These are phyloP conservation scores for Whalleya microplaca DNA, from an alignment of 2,329 filamentous ascomycete species.

Conservation along the genomic window DNA sequence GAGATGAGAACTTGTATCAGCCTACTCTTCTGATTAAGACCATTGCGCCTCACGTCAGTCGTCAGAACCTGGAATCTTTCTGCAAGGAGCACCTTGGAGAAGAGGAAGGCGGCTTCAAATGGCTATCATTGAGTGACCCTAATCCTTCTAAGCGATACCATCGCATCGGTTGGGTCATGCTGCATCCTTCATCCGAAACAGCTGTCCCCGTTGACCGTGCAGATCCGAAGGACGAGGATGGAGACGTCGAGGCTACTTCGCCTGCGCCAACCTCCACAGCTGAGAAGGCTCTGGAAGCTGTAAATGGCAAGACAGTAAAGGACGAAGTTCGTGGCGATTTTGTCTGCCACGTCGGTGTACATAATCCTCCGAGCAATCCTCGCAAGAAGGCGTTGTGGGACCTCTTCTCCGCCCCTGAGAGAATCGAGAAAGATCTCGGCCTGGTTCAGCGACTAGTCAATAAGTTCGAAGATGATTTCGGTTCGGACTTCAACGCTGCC, in stretches of 20 bases:
- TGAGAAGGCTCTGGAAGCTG: slow-evolving; percentile 87
- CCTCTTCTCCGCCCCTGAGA: slow-evolving; percentile 90
- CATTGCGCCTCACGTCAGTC: slow-evolving; percentile 92
- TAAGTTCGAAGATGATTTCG: slow-evolving; percentile 85
- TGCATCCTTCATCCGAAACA: slow-evolving; percentile 77
- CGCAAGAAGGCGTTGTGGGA: slow-evolving; percentile 97
- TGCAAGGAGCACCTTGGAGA: slow-evolving; percentile 94
- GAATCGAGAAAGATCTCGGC: slow-evolving; percentile 86
- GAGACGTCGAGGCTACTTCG: slow-evolving; percentile 58
- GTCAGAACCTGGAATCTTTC: slow-evolving; percentile 89
- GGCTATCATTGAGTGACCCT: slow-evolving; percentile 92
- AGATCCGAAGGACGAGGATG: slow-evolving; percentile 73
- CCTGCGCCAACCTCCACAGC: slow-evolving; percentile 62
- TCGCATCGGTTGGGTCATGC: slow-evolving; percentile 97
- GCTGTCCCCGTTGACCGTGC: slow-evolving; percentile 67
- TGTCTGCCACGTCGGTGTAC: slow-evolving; percentile 94
- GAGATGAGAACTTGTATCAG: slow-evolving; percentile 85
- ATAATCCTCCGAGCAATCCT: slow-evolving; percentile 83
- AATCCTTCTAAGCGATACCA: slow-evolving; percentile 98
- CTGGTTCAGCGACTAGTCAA: slow-evolving; percentile 80
- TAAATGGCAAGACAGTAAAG: slow-evolving; percentile 97
- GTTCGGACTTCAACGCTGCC: slow-evolving; percentile 74
- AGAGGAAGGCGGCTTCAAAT: slow-evolving; percentile 89
- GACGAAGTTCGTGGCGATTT: slow-evolving; percentile 94
- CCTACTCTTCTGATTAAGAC: slow-evolving; percentile 98